phyloP scores from a whole-genome alignment of 1,284 basidiomycete species.

The Tremellales sp. region DNA sequence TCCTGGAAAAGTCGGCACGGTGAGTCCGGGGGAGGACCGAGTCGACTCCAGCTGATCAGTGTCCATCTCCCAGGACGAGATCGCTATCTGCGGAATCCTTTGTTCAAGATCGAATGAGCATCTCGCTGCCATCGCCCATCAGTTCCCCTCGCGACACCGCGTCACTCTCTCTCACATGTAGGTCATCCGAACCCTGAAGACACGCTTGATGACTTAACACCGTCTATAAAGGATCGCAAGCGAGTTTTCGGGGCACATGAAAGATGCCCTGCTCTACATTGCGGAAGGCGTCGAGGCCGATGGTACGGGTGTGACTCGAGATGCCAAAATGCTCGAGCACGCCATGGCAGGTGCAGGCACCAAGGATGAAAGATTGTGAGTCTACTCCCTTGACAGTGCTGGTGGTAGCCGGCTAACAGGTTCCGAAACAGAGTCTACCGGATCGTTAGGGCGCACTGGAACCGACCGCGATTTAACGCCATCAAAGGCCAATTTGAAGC shows the following conservation, averaged over 20 bases:
- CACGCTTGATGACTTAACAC: neutral
- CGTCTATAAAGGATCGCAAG: conserved; percentile 30
- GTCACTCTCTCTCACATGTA: conserved; percentile 37
- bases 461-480: conserved; percentile 42
- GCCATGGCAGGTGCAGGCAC: conserved; percentile 48
- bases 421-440: conserved; percentile 35
- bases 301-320: conserved; percentile 44
- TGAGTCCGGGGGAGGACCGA: conserved; percentile 15
- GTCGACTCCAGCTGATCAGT: neutral
- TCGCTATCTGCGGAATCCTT: conserved; percentile 48
- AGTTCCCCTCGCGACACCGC: conserved; percentile 40
- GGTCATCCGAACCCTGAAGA: conserved; percentile 3
- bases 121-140: conserved; percentile 42
- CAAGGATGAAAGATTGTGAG: conserved; percentile 48
- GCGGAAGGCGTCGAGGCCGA: conserved; percentile 41
- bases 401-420: neutral
- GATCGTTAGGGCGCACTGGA: conserved; percentile 46
- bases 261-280: conserved; percentile 41
- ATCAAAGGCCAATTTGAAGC: conserved; percentile 46
- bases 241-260: conserved; percentile 51
- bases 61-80: conserved; percentile 43
- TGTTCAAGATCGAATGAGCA: conserved; percentile 45
- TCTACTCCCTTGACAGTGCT: neutral
- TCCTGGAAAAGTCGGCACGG: conserved; percentile 47
- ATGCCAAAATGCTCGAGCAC: conserved; percentile 40